These are phyloP conservation scores for Drechslerella stenobrocha DNA, from an alignment of 2,329 filamentous ascomycete genomes.

Conservation along the genomic window DNA sequence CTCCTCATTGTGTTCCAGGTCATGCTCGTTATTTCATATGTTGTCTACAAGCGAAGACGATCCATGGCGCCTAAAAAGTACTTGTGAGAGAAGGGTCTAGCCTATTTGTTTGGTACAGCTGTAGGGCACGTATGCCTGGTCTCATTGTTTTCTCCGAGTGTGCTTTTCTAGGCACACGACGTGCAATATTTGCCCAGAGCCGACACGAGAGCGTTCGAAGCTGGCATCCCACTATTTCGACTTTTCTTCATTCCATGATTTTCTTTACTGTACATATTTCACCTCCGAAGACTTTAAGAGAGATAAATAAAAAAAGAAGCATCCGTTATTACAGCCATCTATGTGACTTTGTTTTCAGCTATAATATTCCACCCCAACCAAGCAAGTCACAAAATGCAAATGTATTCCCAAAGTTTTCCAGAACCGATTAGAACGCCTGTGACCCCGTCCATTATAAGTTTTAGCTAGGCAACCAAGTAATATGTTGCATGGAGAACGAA, in stretches of 20 bases:
- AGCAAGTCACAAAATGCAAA: conserved; percentile 1
- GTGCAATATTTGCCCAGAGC: not conserved
- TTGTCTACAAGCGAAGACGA: conserved; percentile 78
- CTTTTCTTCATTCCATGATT: not conserved
- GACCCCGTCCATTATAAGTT: not conserved
- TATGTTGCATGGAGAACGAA: too few species aligned
- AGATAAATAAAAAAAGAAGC: not conserved
- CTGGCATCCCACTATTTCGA: not conserved
- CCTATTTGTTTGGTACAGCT: not conserved
- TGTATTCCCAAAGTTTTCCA: not conserved
- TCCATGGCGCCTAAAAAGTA: conserved; percentile 86
- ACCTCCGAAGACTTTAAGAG: not conserved
- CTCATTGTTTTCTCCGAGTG: not conserved
- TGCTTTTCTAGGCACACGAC: not conserved
- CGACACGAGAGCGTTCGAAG: not conserved
- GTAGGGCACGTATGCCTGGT: not conserved
- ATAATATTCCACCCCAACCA: not conserved
- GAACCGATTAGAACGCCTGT: conserved; percentile 1
- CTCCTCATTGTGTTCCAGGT: conserved; percentile 75
- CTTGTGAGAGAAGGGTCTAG: conserved; percentile 60
- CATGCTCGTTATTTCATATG: conserved; percentile 69
- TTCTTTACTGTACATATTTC: conserved; percentile 41
- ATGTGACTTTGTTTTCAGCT: not conserved
- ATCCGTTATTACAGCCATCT: not conserved
- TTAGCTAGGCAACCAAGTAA: too few species aligned